These are phyloP conservation scores for Amanita pallidorosea DNA, from an alignment of 768 basidiomycete species.

Conservation along the genomic window DNA sequence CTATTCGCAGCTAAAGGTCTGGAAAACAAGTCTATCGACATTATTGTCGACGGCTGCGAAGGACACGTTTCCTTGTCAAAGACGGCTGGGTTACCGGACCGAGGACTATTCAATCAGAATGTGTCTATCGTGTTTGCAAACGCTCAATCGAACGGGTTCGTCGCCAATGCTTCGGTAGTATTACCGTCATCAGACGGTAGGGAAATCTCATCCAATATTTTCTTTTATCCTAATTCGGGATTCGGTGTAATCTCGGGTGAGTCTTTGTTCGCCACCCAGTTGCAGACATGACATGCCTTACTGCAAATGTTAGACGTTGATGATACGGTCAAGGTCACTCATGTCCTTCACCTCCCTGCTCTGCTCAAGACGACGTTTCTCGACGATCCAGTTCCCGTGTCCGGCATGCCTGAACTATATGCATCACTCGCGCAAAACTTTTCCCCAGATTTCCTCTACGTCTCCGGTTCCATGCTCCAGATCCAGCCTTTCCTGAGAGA, in stretches of 20 bases:
- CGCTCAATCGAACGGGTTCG: neutral
- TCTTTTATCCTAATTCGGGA: conserved; percentile 23
- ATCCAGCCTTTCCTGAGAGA: conserved; percentile 32
- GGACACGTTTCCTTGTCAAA: conserved; percentile 12
- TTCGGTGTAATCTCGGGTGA: conserved; percentile 34
- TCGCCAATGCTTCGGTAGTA: conserved; percentile 11
- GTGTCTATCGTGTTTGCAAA: conserved; percentile 20
- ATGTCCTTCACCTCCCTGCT: conserved; percentile 25
- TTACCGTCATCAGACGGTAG: neutral
- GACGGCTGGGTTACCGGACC: conserved; percentile 20
- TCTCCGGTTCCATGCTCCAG: conserved; percentile 34
- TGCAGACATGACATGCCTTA: neutral
- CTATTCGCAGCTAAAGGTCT: conserved; percentile 23
- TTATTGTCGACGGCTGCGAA: conserved; percentile 22
- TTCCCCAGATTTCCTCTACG: conserved; percentile 29
- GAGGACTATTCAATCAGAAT: conserved; percentile 23
- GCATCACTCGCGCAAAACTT: conserved; percentile 23
- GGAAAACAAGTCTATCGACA: conserved; percentile 19
- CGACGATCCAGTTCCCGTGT: conserved; percentile 26
- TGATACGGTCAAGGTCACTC: conserved; percentile 31
- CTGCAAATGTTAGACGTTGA: conserved; percentile 24
- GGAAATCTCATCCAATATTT: conserved; percentile 14
- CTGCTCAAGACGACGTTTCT: conserved; percentile 25
- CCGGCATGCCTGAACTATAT: conserved; percentile 39
- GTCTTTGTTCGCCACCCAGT: conserved; percentile 2